phyloP scores from a whole-genome alignment of 108 stramenopile species.

The Mediolabrus comicus region DNA sequence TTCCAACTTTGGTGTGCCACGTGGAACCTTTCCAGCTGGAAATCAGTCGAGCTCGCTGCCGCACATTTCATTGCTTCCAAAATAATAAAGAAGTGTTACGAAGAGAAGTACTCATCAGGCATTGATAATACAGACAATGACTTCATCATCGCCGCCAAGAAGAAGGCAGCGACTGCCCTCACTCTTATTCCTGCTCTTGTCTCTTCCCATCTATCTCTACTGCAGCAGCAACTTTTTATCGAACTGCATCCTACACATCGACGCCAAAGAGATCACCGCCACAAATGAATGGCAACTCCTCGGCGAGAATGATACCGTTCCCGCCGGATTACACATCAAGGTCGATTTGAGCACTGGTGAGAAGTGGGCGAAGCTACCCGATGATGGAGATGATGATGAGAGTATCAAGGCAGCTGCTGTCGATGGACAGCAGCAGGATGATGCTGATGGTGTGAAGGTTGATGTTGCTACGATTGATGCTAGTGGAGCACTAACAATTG shows the following conservation, averaged over 20 bases:
- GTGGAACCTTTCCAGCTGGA: too few species aligned
- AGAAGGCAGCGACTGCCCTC: too few species aligned
- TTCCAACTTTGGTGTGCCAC: too few species aligned
- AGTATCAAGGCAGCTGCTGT: slow-evolving; percentile 6
- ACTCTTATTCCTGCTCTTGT: too few species aligned
- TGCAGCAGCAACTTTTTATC: too few species aligned
- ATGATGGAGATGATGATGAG: slow-evolving; percentile 32
- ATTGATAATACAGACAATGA: too few species aligned
- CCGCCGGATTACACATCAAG: slow-evolving; percentile 78
- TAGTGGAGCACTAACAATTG: slow-evolving; percentile 11
- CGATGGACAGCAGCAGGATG: background rate
- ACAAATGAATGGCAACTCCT: slow-evolving; percentile 74
- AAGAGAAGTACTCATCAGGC: too few species aligned
- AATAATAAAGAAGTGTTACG: too few species aligned
- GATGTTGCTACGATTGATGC: slow-evolving; percentile 1
- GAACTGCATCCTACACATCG: background rate
- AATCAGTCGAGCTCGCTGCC: too few species aligned
- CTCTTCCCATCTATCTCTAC: background rate
- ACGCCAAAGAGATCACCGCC: slow-evolving; percentile 66
- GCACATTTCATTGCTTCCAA: too few species aligned
- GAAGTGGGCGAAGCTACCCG: slow-evolving; percentile 72
- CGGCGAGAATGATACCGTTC: slow-evolving; percentile 73
- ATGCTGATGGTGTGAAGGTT: slow-evolving; percentile 1
- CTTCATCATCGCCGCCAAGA: too few species aligned
- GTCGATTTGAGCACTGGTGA: slow-evolving; percentile 85